Percentiles rank a stretch among this genome's conserved stretches.
Evolutionary conservation across 2,329 filamentous ascomycete species (phyloP).

Genomic region (Oidium heveae): DNA sequence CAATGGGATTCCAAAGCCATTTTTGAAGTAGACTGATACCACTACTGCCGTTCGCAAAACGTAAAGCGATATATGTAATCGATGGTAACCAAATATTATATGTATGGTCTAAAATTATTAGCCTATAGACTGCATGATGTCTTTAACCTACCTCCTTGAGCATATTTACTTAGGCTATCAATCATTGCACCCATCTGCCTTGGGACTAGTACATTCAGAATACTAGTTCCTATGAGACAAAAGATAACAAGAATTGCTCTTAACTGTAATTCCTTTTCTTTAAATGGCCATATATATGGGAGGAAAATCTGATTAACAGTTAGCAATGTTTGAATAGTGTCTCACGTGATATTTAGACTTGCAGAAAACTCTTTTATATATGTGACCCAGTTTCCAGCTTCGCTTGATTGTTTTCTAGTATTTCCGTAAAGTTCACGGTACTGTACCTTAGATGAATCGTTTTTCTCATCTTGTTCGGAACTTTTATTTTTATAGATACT

Average conservation of each 20-base stretch:
- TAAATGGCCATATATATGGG: constrained; percentile 86
- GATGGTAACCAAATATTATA: constrained; percentile 34
- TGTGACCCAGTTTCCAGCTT: constrained; percentile 51
- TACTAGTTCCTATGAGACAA: constrained; percentile 33
- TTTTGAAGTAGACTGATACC: not conserved
- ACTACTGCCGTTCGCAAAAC: not conserved
- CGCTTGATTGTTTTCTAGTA: constrained; percentile 42
- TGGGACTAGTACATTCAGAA: constrained; percentile 70
- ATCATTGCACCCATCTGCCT: constrained; percentile 58
- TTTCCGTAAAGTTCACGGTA: constrained; percentile 22
- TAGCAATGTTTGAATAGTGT: not conserved
- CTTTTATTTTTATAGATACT: not conserved
- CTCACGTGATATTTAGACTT: constrained; percentile 4
- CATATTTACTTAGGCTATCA: constrained; percentile 33
- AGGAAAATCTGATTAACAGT: constrained; percentile 37
- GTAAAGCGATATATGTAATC: not conserved
- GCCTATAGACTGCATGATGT: constrained; percentile 15
- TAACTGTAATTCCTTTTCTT: constrained; percentile 47
- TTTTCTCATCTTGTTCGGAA: not conserved
- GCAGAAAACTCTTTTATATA: constrained; percentile 50
- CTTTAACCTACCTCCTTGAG: not conserved
- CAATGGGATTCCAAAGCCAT: constrained; percentile 72
- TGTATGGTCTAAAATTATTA: constrained; percentile 25
- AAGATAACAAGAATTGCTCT: constrained; percentile 57
- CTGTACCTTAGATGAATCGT: not conserved